phyloP scores from a whole-genome alignment of 2,329 filamentous ascomycete species.

The Colletotrichum tropicicola region DNA sequence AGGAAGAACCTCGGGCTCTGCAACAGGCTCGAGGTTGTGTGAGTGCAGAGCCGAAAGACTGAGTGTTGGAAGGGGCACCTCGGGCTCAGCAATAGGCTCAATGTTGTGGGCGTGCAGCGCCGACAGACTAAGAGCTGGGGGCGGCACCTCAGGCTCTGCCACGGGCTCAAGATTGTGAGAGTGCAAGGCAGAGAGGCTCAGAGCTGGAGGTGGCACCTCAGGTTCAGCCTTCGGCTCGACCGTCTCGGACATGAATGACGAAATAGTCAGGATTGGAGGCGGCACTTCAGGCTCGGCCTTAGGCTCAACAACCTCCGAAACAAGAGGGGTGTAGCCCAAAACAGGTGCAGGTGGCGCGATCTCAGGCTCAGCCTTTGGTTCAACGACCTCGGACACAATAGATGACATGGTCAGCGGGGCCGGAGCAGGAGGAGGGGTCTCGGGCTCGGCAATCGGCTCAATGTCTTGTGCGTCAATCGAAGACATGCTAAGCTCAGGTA shows the following conservation, averaged over 20 bases:
- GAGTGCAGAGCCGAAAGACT: conserved; percentile 45
- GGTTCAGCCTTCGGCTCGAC: conserved; percentile 47
- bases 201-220: conserved; percentile 34
- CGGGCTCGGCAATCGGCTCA: conserved; percentile 51
- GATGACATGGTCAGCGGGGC: conserved; percentile 43
- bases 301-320: conserved; percentile 53
- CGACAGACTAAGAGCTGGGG: conserved; percentile 34
- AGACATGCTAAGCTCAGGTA: conserved; percentile 52
- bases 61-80: conserved; percentile 35
- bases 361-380: conserved; percentile 42
- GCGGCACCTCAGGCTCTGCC: conserved; percentile 33
- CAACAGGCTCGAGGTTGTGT: conserved; percentile 36
- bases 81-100: conserved; percentile 36
- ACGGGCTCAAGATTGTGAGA: conserved; percentile 40
- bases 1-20: conserved; percentile 29
- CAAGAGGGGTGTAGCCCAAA: conserved; percentile 49
- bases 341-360: conserved; percentile 29
- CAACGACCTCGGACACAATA: conserved; percentile 41
- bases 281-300: conserved; percentile 33
- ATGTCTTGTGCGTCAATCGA: conserved; percentile 53
- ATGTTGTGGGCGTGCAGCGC: conserved; percentile 37
- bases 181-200: conserved; percentile 40
- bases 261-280: conserved; percentile 44
- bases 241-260: conserved; percentile 44
- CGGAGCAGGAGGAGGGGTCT: conserved; percentile 39